phyloP scores from a whole-genome alignment of 164 flowering plant species.

The Paratinospora sagittata region DNA sequence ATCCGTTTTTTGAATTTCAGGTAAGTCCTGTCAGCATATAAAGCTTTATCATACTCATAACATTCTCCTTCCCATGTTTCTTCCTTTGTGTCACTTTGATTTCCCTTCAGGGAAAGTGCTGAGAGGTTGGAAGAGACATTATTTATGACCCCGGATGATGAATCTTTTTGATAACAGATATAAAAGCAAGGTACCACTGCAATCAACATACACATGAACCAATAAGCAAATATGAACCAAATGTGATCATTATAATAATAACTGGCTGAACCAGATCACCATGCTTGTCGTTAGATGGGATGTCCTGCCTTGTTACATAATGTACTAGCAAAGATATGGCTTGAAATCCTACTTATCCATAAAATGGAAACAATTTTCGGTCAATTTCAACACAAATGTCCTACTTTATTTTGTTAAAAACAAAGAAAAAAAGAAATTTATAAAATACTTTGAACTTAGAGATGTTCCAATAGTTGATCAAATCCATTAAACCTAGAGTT shows the following conservation, averaged over 20 bases:
- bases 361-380: too few relatives aligned
- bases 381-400: too few relatives aligned
- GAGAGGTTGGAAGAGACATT: constrained; percentile 32
- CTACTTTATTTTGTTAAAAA: too few relatives aligned
- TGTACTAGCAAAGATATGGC: constrained; percentile 2
- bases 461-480: not conserved
- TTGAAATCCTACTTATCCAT: not conserved
- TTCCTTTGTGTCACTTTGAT: constrained; percentile 26
- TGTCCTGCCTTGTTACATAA: not conserved
- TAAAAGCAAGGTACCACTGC: constrained; percentile 95
- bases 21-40: constrained; percentile 78
- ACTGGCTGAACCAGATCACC: not conserved
- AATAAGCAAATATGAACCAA: constrained; percentile 8
- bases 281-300: not conserved
- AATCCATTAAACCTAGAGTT: not conserved
- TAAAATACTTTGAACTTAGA: not conserved
- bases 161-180: constrained; percentile 49
- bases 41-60: constrained; percentile 82
- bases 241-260: constrained; percentile 2
- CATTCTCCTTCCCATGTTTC: constrained; percentile 72
- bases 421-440: not conserved
- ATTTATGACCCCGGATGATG: constrained; percentile 22
- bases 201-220: constrained; percentile 22
- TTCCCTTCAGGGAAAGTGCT: constrained; percentile 41
- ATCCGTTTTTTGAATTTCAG: constrained; percentile 81